Conservation (phyloP, 345 rosid species). For the Excoecaria agallocha region DNA sequence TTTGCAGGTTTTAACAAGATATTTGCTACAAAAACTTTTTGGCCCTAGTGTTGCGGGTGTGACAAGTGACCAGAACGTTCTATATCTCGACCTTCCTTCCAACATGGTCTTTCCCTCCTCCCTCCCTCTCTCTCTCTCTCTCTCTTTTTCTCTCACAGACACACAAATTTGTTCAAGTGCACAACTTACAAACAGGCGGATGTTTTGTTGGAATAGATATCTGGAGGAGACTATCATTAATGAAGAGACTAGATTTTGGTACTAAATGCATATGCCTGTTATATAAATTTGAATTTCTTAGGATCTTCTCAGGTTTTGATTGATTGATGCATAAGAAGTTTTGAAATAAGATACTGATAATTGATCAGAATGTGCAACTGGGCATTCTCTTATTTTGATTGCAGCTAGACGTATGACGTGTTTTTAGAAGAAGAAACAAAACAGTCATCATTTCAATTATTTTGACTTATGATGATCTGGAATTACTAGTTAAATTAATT, state of each 20-base stretch:
- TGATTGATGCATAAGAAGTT: too few species aligned
- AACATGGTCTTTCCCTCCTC: slow-evolving; percentile 53
- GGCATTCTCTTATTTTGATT: too few species aligned
- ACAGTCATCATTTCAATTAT: too few species aligned
- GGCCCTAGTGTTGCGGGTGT: slow-evolving; percentile 66
- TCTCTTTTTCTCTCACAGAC: too few species aligned
- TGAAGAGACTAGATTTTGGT: neutral
- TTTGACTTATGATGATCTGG: neutral
- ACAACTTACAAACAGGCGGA: neutral
- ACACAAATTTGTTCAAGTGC: neutral
- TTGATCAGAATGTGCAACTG: too few species aligned
- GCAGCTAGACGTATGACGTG: too few species aligned
- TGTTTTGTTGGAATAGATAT: neutral
- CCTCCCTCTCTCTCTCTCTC: slow-evolving; percentile 15
- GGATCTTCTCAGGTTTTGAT: too few species aligned
- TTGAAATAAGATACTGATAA: too few species aligned
- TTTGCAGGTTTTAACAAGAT: slow-evolving; percentile 75
- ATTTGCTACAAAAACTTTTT: slow-evolving; percentile 65
- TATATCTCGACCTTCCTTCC: slow-evolving; percentile 85
- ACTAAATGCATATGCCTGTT: neutral
- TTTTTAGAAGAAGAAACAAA: too few species aligned
- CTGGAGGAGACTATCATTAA: neutral
- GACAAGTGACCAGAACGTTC: slow-evolving; percentile 50
- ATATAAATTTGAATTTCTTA: too few species aligned
- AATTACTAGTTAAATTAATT: neutral